These are phyloP conservation scores for Hypoxylon sp. DNA, from an alignment of 2,329 filamentous ascomycete genomes.

Conservation along the genomic window DNA sequence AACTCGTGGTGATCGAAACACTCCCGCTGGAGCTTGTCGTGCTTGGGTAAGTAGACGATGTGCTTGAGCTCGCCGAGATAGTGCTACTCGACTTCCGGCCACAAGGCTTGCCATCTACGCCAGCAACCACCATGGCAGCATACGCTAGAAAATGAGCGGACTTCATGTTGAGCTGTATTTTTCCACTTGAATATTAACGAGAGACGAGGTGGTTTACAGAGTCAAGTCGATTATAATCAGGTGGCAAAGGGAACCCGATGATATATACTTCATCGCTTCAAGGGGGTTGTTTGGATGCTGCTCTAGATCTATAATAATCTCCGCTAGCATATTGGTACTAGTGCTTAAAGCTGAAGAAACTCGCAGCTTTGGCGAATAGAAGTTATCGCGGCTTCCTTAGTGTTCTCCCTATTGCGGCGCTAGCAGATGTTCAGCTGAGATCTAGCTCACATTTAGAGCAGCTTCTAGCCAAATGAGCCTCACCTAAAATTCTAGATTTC, in stretches of 20 bases:
- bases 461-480: not conserved
- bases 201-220: not conserved
- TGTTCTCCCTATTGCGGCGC: not conserved
- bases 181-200: not conserved
- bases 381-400: not conserved
- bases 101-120: not conserved
- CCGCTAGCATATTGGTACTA: not conserved
- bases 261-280: not conserved
- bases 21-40: conserved; percentile 1
- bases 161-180: not conserved
- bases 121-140: not conserved
- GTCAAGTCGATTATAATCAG: not conserved
- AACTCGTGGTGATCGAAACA: not conserved
- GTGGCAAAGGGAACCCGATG: not conserved
- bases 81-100: not conserved
- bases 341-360: not conserved
- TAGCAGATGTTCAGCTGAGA: not conserved
- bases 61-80: not conserved
- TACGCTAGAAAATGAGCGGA: not conserved
- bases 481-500: not conserved
- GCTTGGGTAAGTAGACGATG: not conserved
- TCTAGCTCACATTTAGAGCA: not conserved
- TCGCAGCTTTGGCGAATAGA: not conserved
- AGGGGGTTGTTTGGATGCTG: not conserved
- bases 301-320: not conserved